A percentile compares a stretch with the other conserved stretches of the same genome.
Evolutionary conservation across 306 rosid species (phyloP).

Genomic region (Fragaria vesca): DNA sequence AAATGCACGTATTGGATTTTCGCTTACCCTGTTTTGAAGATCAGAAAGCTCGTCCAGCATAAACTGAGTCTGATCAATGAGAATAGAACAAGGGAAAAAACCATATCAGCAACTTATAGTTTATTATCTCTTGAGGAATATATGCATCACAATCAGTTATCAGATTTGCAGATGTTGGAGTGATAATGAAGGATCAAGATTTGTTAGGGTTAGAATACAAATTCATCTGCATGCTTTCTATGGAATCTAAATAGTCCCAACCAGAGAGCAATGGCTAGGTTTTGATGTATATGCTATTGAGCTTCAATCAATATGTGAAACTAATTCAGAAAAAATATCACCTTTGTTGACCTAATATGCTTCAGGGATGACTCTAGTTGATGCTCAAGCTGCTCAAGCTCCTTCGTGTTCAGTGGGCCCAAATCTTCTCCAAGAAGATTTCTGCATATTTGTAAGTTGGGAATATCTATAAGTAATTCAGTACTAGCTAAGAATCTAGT

Average conservation of each 20-base stretch:
- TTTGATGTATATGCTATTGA: neutral
- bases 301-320: neutral
- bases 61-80: constrained; percentile 56
- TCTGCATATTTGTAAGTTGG: constrained; percentile 31
- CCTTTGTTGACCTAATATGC: constrained; percentile 82
- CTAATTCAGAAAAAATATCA: neutral
- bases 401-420: constrained; percentile 51
- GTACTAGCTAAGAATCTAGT: neutral
- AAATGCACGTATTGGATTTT: neutral
- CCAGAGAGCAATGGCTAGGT: neutral
- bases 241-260: neutral
- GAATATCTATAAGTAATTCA: neutral
- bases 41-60: constrained; percentile 75
- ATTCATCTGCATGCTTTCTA: neutral
- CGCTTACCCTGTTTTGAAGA: constrained; percentile 68
- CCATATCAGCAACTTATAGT: neutral
- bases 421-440: constrained; percentile 89
- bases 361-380: constrained; percentile 68
- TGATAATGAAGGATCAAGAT: neutral
- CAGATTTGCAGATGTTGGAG: neutral
- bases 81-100: neutral
- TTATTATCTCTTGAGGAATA: neutral
- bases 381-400: constrained; percentile 72
- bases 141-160: neutral
- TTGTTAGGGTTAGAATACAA: neutral